A percentile compares a stretch with the other conserved stretches of the same genome.
phyloP scores from a whole-genome alignment of 371 early-diverging fungal species.

The Mortierella sp. region DNA sequence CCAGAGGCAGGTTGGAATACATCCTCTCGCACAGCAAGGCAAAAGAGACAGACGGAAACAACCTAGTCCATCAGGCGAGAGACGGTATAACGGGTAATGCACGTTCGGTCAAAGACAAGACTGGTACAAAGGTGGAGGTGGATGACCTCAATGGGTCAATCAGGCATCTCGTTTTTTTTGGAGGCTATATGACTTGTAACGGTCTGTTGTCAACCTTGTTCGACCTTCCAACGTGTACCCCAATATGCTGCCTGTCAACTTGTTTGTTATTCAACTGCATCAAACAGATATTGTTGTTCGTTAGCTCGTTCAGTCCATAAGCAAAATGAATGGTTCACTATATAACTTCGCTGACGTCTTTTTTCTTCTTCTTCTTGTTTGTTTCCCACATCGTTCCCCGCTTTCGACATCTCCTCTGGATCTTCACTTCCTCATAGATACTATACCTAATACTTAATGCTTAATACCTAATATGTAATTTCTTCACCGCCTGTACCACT shows the following conservation, averaged over 20 bases:
- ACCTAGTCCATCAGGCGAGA: neutral
- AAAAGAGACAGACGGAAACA: neutral
- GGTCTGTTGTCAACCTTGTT: neutral
- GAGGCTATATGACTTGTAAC: neutral
- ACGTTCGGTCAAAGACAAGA: neutral
- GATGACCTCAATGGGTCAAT: neutral
- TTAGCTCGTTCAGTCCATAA: neutral
- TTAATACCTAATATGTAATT: neutral
- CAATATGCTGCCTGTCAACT: neutral
- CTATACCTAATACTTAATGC: neutral
- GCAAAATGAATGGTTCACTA: neutral
- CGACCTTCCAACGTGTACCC: neutral
- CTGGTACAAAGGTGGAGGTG: neutral
- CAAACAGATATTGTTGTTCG: too few relatives aligned
- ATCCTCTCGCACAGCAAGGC: neutral
- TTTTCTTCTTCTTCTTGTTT: neutral
- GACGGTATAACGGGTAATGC: neutral
- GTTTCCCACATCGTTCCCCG: neutral
- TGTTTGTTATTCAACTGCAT: slow-evolving; percentile 7
- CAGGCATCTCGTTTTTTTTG: neutral
- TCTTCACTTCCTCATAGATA: neutral
- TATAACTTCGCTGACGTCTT: neutral
- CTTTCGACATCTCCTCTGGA: too few relatives aligned
- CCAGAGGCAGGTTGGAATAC: neutral
- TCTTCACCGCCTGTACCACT: neutral